Conservation (phyloP, 139 green algal species). For the Chlamydomonas sp. region DNA sequence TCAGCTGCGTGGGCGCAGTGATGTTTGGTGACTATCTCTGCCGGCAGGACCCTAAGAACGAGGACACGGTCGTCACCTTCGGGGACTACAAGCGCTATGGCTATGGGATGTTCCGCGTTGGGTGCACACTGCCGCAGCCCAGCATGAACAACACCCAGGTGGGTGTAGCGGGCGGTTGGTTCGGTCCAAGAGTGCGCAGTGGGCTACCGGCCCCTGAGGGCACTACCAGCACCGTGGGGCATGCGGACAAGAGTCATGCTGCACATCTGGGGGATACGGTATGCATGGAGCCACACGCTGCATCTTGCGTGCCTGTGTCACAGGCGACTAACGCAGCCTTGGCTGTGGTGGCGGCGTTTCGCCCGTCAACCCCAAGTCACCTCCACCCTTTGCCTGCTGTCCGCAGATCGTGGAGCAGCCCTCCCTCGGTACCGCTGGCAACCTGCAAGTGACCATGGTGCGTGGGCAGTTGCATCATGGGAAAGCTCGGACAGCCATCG, state of each 20-base stretch:
- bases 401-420: neutral
- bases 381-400: neutral
- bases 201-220: neutral
- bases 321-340: neutral
- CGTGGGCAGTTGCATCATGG: no score
- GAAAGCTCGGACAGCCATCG: no score
- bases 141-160: neutral
- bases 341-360: neutral
- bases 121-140: constrained; percentile 2
- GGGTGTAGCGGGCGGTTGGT: neutral
- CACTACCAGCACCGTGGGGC: neutral
- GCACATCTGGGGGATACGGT: neutral
- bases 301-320: neutral
- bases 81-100: neutral
- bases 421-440: constrained; percentile 32
- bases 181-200: neutral
- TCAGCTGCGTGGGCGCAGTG: constrained; percentile 16
- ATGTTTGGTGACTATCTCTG: constrained; percentile 34
- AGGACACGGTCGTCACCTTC: neutral
- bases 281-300: neutral
- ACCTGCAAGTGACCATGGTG: constrained; percentile 23
- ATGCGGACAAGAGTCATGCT: neutral
- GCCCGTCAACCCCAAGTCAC: neutral
- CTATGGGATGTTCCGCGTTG: neutral
- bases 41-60: neutral